A percentile compares a stretch with the other conserved stretches of the same genome.
These are phyloP conservation scores for Rhizoctonia solani DNA, from an alignment of 1,284 basidiomycete species.

Conservation along the genomic window DNA sequence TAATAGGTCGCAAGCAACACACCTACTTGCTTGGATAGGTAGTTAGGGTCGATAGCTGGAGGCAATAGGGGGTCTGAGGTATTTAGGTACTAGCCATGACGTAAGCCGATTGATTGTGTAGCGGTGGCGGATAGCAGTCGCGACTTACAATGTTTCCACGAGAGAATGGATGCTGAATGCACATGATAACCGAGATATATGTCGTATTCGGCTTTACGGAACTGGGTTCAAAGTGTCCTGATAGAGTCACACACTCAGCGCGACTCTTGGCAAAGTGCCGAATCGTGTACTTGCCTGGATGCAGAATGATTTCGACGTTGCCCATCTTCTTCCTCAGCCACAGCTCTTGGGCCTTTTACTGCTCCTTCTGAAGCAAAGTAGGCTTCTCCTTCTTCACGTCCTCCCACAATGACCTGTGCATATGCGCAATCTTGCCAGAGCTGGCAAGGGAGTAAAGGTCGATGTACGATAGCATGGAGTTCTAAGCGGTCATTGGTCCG, in stretches of 20 bases:
- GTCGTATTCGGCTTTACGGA: constrained; percentile 40
- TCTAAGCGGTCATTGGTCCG: constrained; percentile 17
- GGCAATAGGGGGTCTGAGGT: constrained; percentile 2
- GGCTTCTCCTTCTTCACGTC: not conserved
- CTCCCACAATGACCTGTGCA: not conserved
- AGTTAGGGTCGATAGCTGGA: constrained; percentile 1
- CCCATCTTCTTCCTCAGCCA: constrained; percentile 36
- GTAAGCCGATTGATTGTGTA: not conserved
- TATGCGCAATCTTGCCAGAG: not conserved
- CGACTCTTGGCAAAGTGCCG: constrained; percentile 32
- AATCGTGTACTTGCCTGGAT: no score
- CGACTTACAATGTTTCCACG: no score
- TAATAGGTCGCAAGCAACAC: not conserved
- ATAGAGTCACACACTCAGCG: constrained; percentile 42
- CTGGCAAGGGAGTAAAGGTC: constrained; percentile 9
- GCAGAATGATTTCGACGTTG: constrained; percentile 40
- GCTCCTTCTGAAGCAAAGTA: not conserved
- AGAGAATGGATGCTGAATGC: no score
- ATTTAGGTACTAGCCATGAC: constrained; percentile 2
- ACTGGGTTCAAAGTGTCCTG: constrained; percentile 33
- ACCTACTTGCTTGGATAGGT: constrained; percentile 13
- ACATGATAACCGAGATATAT: constrained; percentile 40
- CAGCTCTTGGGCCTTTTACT: not conserved
- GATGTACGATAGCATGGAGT: constrained; percentile 30
- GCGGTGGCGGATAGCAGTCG: constrained; percentile 48